A percentile compares a stretch with the other conserved stretches of the same genome.
Conservation (phyloP, 257 asterid genomes). For the Coffea eugenioides region DNA sequence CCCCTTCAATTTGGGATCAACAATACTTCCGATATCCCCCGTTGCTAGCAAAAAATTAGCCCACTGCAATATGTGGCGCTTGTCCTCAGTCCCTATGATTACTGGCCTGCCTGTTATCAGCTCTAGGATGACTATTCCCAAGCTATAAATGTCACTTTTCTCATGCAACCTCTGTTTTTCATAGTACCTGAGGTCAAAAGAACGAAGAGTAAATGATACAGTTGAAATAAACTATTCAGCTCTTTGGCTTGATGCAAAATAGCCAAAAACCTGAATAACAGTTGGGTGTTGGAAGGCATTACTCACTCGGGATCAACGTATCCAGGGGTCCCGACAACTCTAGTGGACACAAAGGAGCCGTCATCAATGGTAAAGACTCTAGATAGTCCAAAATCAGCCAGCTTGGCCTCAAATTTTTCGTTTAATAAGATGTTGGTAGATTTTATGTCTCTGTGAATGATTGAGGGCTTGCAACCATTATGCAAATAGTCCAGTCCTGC, state of each 20-base stretch:
- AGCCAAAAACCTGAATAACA: too few relatives aligned
- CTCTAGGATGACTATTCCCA: conserved; percentile 39
- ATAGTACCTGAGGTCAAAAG: conserved; percentile 6
- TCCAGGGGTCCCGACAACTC: conserved; percentile 34
- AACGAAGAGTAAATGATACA: background rate
- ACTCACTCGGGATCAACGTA: conserved; percentile 46
- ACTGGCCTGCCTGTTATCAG: conserved; percentile 32
- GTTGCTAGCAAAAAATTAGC: conserved; percentile 8
- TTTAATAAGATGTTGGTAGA: conserved; percentile 32
- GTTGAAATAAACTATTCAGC: too few relatives aligned
- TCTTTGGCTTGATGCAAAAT: background rate
- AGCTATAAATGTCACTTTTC: conserved; percentile 44
- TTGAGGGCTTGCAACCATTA: conserved; percentile 39
- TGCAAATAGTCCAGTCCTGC: conserved; percentile 50
- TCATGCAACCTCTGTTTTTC: conserved; percentile 20
- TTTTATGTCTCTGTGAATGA: conserved; percentile 49
- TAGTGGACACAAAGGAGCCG: conserved; percentile 24
- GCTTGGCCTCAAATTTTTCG: conserved; percentile 30
- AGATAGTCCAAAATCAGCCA: conserved; percentile 49
- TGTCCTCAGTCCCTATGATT: background rate
- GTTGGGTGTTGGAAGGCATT: background rate
- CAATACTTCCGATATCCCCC: conserved; percentile 28
- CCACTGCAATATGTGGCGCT: conserved; percentile 32
- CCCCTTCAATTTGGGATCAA: conserved; percentile 34
- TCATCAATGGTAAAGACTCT: conserved; percentile 28